Base-by-base conservation (phyloP, 805 yeast species). In the Yarrowia osloensis region DNA sequence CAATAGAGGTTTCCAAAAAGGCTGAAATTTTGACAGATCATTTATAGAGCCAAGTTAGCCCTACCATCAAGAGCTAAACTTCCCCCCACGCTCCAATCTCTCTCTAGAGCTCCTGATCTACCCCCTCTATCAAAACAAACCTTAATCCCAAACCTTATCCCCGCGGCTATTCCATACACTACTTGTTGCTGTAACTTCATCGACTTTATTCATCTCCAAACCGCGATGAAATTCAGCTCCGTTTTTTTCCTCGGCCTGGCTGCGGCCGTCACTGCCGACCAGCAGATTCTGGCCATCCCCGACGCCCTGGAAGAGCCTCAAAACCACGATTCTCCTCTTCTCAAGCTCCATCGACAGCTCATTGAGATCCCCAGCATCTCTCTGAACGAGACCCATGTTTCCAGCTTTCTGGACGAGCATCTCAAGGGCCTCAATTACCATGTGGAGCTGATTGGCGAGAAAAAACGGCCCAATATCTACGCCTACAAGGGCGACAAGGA, bases 401-500 rank as follows among this genome's bases (percentile, higher is more conserved):
- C 82, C 1, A 67, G 72, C 2, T 84, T 71, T 69, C 71, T 86
- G 52, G 71, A 74, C 33, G 68, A 70, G 3, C 84, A 81, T 69
- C 77, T 86, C 39, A 71, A 72, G 26, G 52, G 68, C 1, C 73
- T 73, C 17, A 88, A 87, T 1, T 79, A 86, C 66, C 84, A 85
- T 0, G 88, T 86, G 3, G 87, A 87, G 70, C 78, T 81, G 17
- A 72, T 75, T 22, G 75, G 71, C 15, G 74, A 68, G 9, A 68
- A 73, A 11, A 70, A 72, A 7, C 79, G 88, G 59, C 73, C 75
- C 71, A 85, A 87, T 71, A 77, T 88, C 40, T 88, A 83, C 71
- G 90, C 89, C 4, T 87, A 86, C 71, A 69, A 75, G 8, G 86
- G 87, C 1, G 31, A 29, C 1, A 72, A 73, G 21, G 79, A 85